Conservation (phyloP, 177 flowering plant genomes). For the Vitis hybrid region DNA sequence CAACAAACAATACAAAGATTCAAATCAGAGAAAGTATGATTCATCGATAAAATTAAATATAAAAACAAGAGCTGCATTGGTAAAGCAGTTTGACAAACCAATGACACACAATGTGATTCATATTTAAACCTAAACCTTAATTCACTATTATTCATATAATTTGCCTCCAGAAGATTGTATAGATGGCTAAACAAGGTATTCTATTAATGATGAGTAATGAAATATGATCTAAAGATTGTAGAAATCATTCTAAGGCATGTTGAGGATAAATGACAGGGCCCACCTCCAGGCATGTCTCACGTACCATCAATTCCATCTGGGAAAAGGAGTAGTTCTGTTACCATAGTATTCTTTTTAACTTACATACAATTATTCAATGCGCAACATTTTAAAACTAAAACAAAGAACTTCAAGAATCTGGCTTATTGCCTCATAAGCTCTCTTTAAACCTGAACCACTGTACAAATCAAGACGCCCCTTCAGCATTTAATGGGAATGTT, state of each 20-base stretch:
- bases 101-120: not conserved
- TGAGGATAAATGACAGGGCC: slow-evolving; percentile 28
- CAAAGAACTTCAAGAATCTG: not conserved
- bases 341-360: slow-evolving; percentile 14
- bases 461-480: not conserved
- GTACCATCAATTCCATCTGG: slow-evolving; percentile 86
- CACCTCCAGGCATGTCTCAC: slow-evolving; percentile 55
- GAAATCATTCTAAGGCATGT: not conserved
- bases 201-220: not conserved
- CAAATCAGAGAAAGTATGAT: slow-evolving; percentile 22
- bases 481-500: not conserved
- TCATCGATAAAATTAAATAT: not conserved
- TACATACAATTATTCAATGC: not conserved
- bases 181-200: not conserved
- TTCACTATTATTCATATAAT: not conserved
- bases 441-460: not conserved
- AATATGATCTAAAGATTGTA: not conserved
- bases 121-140: not conserved
- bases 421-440: not conserved
- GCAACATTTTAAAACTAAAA: slow-evolving; percentile 4
- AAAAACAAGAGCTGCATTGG: not conserved
- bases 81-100: not conserved
- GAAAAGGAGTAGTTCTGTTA: slow-evolving; percentile 55
- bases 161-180: not conserved
- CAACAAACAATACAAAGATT: slow-evolving; percentile 23